Percentiles rank a stretch among this genome's conserved stretches.
phyloP scores from a whole-genome alignment of 225 moss, liverwort and hornwort genomes.

The Polytrichum formosum region DNA sequence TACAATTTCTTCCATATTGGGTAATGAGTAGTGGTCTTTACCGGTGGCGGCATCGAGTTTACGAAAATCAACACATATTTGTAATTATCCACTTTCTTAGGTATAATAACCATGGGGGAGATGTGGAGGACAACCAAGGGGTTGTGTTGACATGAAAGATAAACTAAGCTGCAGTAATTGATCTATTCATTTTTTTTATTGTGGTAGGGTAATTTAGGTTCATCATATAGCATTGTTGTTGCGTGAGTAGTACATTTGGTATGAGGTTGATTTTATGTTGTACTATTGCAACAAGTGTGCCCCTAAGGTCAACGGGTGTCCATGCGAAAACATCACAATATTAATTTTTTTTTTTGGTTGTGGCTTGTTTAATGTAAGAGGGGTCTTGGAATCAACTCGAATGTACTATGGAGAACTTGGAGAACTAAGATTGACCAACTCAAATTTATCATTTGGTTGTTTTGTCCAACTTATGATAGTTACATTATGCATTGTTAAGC shows the following conservation, averaged over 20 bases:
- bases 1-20: background rate
- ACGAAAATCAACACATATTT: slow-evolving; percentile 5
- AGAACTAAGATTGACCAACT: too few species aligned
- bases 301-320: too few species aligned
- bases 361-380: too few species aligned
- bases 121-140: background rate
- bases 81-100: slow-evolving; percentile 1
- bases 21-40: slow-evolving; percentile 5
- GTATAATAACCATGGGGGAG: background rate
- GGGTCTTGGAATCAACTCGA: too few species aligned
- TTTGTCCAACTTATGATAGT: too few species aligned
- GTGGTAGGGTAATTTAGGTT: background rate
- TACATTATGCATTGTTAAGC: too few species aligned
- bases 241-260: background rate
- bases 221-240: background rate
- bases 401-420: too few species aligned
- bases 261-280: background rate
- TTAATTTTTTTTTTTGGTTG: too few species aligned
- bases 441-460: too few species aligned
- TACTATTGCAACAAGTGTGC: too few species aligned
- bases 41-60: slow-evolving; percentile 1
- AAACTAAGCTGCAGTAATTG: background rate
- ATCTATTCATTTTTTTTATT: background rate
- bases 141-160: background rate
- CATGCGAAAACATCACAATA: too few species aligned